These are phyloP conservation scores for Sclerotinia subarctica DNA, from an alignment of 2,329 filamentous ascomycete species.

Conservation along the genomic window DNA sequence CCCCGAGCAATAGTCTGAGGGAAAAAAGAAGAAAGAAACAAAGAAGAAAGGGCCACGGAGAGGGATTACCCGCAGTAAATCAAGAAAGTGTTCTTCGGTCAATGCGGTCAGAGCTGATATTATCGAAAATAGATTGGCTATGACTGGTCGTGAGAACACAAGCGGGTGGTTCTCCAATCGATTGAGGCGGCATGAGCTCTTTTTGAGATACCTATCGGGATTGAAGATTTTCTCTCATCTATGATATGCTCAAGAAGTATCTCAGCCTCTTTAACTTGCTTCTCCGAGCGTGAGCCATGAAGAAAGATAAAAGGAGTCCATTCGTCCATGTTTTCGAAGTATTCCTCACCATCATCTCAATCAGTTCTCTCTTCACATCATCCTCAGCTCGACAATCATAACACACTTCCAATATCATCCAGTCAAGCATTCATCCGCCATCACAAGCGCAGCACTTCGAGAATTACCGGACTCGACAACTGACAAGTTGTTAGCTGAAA, in stretches of 20 bases:
- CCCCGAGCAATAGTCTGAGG: conserved; percentile 9
- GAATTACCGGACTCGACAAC: not conserved
- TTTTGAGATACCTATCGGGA: conserved; percentile 16
- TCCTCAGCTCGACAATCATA: not conserved
- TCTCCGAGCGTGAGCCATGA: conserved; percentile 14
- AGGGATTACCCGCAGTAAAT: conserved; percentile 18
- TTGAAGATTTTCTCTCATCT: conserved; percentile 2
- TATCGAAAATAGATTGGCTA: conserved; percentile 19
- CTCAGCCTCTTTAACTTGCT: conserved; percentile 17
- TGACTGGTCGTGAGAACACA: conserved; percentile 18
- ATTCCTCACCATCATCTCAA: conserved; percentile 10
- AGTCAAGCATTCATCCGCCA: not conserved
- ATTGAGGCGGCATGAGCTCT: conserved; percentile 2
- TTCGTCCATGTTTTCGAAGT: conserved; percentile 13
- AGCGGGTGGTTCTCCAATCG: conserved; percentile 8
- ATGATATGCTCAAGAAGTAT: conserved; percentile 7
- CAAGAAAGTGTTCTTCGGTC: not conserved
- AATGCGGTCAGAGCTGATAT: conserved; percentile 18
- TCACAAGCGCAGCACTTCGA: not conserved
- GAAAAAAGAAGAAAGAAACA: conserved; percentile 13
- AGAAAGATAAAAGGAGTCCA: conserved; percentile 19
- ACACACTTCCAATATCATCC: not conserved
- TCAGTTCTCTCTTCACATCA: conserved; percentile 7
- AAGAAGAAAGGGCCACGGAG: not conserved
- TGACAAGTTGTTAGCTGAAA: not conserved